Conservation (phyloP, 2,329 filamentous ascomycete genomes). For the Tolypocladium endophyticum region DNA sequence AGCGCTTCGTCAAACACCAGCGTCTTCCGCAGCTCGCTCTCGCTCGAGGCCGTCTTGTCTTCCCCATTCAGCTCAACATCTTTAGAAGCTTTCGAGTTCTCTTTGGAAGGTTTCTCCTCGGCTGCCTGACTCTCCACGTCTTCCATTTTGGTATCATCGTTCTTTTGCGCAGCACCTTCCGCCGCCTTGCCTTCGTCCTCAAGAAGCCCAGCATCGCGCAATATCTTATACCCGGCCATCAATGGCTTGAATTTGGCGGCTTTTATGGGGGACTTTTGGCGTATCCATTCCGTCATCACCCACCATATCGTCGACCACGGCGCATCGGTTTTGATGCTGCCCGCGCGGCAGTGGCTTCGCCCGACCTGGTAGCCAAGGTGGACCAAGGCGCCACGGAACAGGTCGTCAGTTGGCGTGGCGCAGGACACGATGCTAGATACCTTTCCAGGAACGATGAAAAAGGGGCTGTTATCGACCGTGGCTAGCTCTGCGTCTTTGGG, state of each 20-base stretch:
- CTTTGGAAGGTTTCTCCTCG: slow-evolving; percentile 8
- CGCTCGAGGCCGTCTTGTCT: slow-evolving; percentile 9
- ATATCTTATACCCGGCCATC: slow-evolving; percentile 62
- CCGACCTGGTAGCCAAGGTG: slow-evolving; percentile 74
- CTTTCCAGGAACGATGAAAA: slow-evolving; percentile 72
- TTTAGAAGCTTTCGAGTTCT: slow-evolving; percentile 1
- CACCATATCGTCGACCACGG: slow-evolving; percentile 88
- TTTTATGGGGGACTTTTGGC: slow-evolving; percentile 70
- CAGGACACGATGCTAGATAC: slow-evolving; percentile 72
- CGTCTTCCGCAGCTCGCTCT: slow-evolving; percentile 44
- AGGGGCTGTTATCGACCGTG: slow-evolving; percentile 62
- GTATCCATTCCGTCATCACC: slow-evolving; percentile 83
- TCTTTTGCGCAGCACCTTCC: slow-evolving; percentile 16
- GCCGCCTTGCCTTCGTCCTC: slow-evolving; percentile 15
- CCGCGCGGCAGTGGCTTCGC: slow-evolving; percentile 79
- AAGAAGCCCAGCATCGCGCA: slow-evolving; percentile 32
- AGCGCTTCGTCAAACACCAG: slow-evolving; percentile 66
- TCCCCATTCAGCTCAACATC: slow-evolving; percentile 6
- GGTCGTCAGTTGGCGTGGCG: slow-evolving; percentile 66
- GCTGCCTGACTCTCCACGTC: slow-evolving; percentile 4
- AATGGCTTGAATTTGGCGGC: slow-evolving; percentile 56
- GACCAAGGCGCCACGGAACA: slow-evolving; percentile 70
- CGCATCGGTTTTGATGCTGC: slow-evolving; percentile 88
- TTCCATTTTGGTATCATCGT: slow-evolving; percentile 7
- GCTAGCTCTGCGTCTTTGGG: slow-evolving; percentile 43